Conservation (phyloP, 306 rosid genomes). For the Hippophae rhamnoides region DNA sequence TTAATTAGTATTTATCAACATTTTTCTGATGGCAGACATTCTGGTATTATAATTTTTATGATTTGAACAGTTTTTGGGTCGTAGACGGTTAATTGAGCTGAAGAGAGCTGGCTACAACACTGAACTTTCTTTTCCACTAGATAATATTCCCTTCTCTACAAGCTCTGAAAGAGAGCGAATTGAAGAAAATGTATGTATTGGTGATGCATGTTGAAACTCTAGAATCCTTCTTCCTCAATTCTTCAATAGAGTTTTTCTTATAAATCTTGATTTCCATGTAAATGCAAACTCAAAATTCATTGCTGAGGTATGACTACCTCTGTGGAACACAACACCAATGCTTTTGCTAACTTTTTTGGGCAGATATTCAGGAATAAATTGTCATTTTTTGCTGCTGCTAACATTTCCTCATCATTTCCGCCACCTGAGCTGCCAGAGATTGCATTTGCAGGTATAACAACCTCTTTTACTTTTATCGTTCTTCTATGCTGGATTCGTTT, state of each 20-base stretch:
- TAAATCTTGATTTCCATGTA: background rate
- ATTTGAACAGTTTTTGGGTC: conserved; percentile 59
- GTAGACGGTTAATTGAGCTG: conserved; percentile 73
- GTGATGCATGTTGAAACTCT: conserved; percentile 4
- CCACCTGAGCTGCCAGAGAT: conserved; percentile 83
- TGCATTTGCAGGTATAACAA: conserved; percentile 80
- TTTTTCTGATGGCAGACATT: conserved; percentile 1
- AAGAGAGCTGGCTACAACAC: conserved; percentile 82
- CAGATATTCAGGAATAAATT: conserved; percentile 73
- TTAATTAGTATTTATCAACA: background rate
- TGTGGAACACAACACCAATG: conserved; percentile 8
- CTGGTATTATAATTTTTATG: conserved; percentile 9
- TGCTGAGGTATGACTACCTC: background rate
- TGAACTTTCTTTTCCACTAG: conserved; percentile 85
- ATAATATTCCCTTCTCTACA: conserved; percentile 64
- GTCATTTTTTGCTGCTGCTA: conserved; percentile 90
- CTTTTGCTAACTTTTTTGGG: conserved; percentile 13
- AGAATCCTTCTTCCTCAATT: conserved; percentile 4
- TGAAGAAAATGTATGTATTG: conserved; percentile 66
- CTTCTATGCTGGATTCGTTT: conserved; percentile 1
- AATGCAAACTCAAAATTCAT: background rate
- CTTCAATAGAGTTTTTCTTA: background rate
- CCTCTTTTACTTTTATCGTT: conserved; percentile 11
- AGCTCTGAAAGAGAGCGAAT: conserved; percentile 59
- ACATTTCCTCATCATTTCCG: conserved; percentile 85